A percentile compares a stretch with the other conserved stretches of the same genome.
Evolutionary conservation across 2,329 filamentous ascomycete species (phyloP).

Genomic region (Shiraia sp.): DNA sequence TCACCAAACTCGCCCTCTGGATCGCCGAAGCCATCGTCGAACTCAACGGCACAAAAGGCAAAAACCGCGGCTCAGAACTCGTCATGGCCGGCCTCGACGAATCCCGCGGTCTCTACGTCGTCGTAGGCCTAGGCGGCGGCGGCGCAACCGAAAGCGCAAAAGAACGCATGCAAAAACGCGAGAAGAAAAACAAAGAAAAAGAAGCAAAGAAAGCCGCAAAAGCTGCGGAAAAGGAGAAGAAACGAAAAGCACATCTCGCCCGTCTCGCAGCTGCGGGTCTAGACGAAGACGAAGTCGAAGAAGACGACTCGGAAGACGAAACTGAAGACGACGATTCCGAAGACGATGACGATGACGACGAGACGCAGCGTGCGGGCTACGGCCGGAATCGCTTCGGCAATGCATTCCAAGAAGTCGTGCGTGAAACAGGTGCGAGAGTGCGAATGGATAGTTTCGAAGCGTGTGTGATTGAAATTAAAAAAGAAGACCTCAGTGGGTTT

Average conservation of each 20-base stretch:
- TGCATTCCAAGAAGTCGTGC: slow-evolving; percentile 92
- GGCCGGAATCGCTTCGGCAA: slow-evolving; percentile 89
- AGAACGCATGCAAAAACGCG: slow-evolving; percentile 68
- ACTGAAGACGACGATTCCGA: slow-evolving; percentile 59
- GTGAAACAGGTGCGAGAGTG: slow-evolving; percentile 86
- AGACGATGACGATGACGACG: slow-evolving; percentile 52
- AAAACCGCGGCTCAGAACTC: slow-evolving; percentile 75
- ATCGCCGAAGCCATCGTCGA: slow-evolving; percentile 89
- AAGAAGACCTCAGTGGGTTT: slow-evolving; percentile 90
- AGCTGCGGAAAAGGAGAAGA: slow-evolving; percentile 65
- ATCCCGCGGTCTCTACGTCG: slow-evolving; percentile 81
- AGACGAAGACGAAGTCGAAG: slow-evolving; percentile 59
- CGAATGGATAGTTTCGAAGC: slow-evolving; percentile 97
- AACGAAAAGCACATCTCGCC: slow-evolving; percentile 52
- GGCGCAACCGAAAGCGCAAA: slow-evolving; percentile 65
- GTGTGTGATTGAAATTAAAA: slow-evolving; percentile 95
- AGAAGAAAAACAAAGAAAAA: slow-evolving; percentile 64
- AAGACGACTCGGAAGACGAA: slow-evolving; percentile 54
- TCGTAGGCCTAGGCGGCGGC: slow-evolving; percentile 89
- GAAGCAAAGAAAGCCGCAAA: slow-evolving; percentile 51
- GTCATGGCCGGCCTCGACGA: slow-evolving; percentile 92
- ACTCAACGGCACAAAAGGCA: slow-evolving; percentile 75
- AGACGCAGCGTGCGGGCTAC: slow-evolving; percentile 67
- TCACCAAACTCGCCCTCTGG: slow-evolving; percentile 94
- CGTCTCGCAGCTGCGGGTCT: slow-evolving; percentile 59